Base-by-base conservation (phyloP, 257 asterid genomes). In the Fraxinus pennsylvanica region DNA sequence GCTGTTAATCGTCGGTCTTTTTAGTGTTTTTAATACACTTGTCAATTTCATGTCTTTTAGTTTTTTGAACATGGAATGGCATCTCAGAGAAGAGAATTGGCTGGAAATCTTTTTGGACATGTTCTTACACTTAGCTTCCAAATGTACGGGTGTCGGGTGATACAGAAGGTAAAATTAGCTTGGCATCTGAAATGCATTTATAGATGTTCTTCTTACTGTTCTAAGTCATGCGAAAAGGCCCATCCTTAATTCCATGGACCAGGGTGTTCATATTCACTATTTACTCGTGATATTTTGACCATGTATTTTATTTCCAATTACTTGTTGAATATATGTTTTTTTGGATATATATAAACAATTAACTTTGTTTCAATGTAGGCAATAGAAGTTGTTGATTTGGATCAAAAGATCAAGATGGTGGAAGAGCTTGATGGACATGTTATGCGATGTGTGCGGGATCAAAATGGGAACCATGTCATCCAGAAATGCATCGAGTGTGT, bases 111-210 rank as follows among this genome's bases (percentile, higher is more conserved):
- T 22, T 73, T 78, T 54, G 96, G 96, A 30, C 93, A 93, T 72
- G 97, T 91, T 22, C 86, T 93, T 68, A 85, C 88, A 76, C 89
- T 93, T 41, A 93, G 96, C 89, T 92, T 93, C 79, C 96, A 93
- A 80, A 93, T 90, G 97, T 91, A 91, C 80, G 97, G 97, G 21
- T 93, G 97, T 84, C 91, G 97, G 36, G 97, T 93, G 80, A 91
- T 91, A 74, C 97, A 93, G 80, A 93, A 93, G 97, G 97, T 92
- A 86, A 72, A 59, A 7, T 21, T 63, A 25, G 12, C 9, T n/a
- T 57, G 5, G 66, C 66, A 57, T 17, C 59, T 14, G 27, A n/a
- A 54, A 57, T 57, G 25, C 9, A 19, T 57, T 57, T 57, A 6
- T 19, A 0, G 27, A n/a, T 57, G 27, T 57, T 57, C 66, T 57